These are phyloP conservation scores for Geoglossum cookeanum DNA, from an alignment of 2,329 filamentous ascomycete genomes.

Conservation along the genomic window DNA sequence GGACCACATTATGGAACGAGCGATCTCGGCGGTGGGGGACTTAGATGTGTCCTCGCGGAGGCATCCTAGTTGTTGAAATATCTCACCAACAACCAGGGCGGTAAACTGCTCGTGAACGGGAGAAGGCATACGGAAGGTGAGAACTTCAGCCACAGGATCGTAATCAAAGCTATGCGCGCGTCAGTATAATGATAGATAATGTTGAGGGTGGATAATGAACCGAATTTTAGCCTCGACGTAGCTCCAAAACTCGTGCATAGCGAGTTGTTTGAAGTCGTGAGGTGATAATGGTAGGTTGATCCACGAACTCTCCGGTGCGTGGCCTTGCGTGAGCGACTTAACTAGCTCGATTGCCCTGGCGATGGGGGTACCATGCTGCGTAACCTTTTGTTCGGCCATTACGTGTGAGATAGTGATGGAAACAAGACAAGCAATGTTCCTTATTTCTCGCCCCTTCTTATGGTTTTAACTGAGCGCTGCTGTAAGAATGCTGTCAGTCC, in stretches of 20 bases:
- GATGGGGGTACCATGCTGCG: too few relatives aligned
- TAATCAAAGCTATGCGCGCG: background rate
- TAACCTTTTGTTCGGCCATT: too few relatives aligned
- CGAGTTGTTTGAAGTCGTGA: conserved; percentile 2
- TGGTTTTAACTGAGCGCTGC: too few relatives aligned
- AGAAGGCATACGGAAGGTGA: background rate
- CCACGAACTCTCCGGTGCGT: too few relatives aligned
- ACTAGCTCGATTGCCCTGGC: too few relatives aligned
- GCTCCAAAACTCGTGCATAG: conserved; percentile 8
- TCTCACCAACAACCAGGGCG: background rate
- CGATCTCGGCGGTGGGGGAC: background rate
- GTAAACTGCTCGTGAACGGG: background rate
- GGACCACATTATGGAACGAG: background rate
- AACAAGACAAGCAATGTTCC: too few relatives aligned
- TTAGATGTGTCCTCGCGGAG: background rate
- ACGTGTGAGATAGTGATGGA: too few relatives aligned
- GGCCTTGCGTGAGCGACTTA: too few relatives aligned
- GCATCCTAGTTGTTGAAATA: background rate
- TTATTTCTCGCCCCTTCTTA: too few relatives aligned
- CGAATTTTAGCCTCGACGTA: conserved; percentile 10
- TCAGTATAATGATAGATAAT: background rate
- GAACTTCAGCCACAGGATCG: background rate
- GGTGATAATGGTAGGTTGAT: too few relatives aligned
- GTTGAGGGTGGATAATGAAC: conserved; percentile 4
- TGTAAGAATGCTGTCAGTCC: too few relatives aligned